Percentiles rank a stretch among this genome's conserved stretches.
Evolutionary conservation across 176 grass and related monocot genomes (phyloP).

Genomic region (Aegilops tauschii): DNA sequence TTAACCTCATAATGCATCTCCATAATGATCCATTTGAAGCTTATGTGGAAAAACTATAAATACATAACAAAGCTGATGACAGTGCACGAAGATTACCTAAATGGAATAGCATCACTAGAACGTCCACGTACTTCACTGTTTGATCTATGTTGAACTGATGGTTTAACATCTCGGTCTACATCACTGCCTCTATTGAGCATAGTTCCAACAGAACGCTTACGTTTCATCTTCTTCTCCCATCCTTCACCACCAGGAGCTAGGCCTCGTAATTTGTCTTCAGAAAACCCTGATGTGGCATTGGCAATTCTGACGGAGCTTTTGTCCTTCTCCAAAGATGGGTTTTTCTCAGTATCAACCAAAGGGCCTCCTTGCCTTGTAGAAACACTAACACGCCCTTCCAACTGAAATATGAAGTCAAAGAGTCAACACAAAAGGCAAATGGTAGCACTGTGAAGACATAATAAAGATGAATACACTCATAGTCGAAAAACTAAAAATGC

Average conservation of each 20-base stretch:
- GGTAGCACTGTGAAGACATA: not conserved
- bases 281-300: constrained; percentile 37
- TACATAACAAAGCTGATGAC: not conserved
- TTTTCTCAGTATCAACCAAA: constrained; percentile 43
- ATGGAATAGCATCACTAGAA: constrained; percentile 34
- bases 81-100: constrained; percentile 31
- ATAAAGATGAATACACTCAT: not conserved
- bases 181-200: constrained; percentile 63
- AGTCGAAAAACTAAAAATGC: not conserved
- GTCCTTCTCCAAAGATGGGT: constrained; percentile 49
- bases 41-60: not conserved
- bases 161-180: constrained; percentile 49
- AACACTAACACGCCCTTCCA: constrained; percentile 51
- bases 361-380: constrained; percentile 56
- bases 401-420: constrained; percentile 29
- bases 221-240: constrained; percentile 75
- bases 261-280: constrained; percentile 62
- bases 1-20: not conserved
- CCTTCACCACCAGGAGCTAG: constrained; percentile 62
- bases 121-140: constrained; percentile 44
- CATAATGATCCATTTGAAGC: not conserved
- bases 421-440: not conserved
- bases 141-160: constrained; percentile 41
- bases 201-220: constrained; percentile 70
- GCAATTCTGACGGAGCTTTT: constrained; percentile 39